A percentile compares a stretch with the other conserved stretches of the same genome.
These are phyloP conservation scores for Gaultheria prostrata DNA, from an alignment of 148 eudicot species.

Conservation along the genomic window DNA sequence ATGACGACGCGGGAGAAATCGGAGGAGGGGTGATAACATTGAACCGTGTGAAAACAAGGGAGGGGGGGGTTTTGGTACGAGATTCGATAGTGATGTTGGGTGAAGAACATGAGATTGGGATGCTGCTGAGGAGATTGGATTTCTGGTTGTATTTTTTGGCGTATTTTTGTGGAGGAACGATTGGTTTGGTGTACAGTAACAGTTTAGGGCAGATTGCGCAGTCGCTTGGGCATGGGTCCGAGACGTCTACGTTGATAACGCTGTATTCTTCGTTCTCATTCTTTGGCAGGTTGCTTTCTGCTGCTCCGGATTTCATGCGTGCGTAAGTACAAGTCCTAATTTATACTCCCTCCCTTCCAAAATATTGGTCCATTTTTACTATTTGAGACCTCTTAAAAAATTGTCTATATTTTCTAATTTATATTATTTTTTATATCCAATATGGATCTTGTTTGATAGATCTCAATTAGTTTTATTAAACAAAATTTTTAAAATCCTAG, in stretches of 20 bases:
- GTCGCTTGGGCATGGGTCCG: conserved; percentile 54
- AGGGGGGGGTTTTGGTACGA: conserved; percentile 35
- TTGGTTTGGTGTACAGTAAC: conserved; percentile 80
- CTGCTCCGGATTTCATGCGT: conserved; percentile 68
- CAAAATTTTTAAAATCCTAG: no score
- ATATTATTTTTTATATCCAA: no score
- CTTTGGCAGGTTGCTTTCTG: conserved; percentile 78
- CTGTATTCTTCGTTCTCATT: conserved; percentile 80
- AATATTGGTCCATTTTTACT: no score
- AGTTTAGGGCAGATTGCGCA: conserved; percentile 85
- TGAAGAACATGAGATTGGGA: conserved; percentile 60
- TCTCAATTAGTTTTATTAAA: no score
- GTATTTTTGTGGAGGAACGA: conserved; percentile 82
- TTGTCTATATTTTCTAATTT: no score
- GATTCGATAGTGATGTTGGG: conserved; percentile 65
- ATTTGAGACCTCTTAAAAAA: no score
- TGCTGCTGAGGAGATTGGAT: conserved; percentile 57
- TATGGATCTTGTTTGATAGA: no score
- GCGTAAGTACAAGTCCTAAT: conserved; percentile 42
- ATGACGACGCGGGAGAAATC: background rate
- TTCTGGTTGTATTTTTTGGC: conserved; percentile 82
- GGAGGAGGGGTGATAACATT: background rate
- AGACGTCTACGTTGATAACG: conserved; percentile 39
- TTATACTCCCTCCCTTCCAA: no score
- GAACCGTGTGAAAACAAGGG: background rate